Percentiles rank a stretch among this genome's conserved stretches.
Evolutionary conservation across 129 eudicot species (phyloP).

Genomic region (Artemisia argyi): DNA sequence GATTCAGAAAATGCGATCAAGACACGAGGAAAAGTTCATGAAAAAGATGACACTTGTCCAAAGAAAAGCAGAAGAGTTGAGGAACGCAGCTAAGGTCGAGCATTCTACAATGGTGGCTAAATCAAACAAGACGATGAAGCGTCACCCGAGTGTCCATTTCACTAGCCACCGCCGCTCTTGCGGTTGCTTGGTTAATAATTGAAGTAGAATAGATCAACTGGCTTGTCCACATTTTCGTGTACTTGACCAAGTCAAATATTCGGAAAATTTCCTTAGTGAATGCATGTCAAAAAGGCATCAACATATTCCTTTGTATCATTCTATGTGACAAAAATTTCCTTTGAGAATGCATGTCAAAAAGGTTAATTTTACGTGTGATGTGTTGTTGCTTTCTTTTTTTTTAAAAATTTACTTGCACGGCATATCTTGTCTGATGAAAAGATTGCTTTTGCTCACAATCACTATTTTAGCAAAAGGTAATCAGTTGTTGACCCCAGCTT

Average conservation of each 20-base stretch:
- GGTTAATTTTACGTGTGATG: not conserved
- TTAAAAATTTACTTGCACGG: slow-evolving; percentile 16
- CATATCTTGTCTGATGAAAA: slow-evolving; percentile 18
- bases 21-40: slow-evolving; percentile 70
- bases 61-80: slow-evolving; percentile 79
- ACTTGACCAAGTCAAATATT: not conserved
- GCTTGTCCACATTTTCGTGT: not conserved
- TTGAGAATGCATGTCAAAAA: not conserved
- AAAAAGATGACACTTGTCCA: slow-evolving; percentile 71
- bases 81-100: slow-evolving; percentile 54
- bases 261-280: not conserved
- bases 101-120: slow-evolving; percentile 44
- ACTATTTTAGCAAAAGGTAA: slow-evolving; percentile 13
- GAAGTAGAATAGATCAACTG: not conserved
- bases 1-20: slow-evolving; percentile 73
- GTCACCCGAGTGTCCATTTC: slow-evolving; percentile 34
- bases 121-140: slow-evolving; percentile 36
- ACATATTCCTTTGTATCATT: too few species aligned
- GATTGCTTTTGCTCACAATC: not conserved
- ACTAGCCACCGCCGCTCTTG: slow-evolving; percentile 51
- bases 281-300: not conserved
- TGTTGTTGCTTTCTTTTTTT: not conserved
- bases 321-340: not conserved
- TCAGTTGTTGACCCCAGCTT: too few species aligned
- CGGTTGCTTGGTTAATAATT: slow-evolving; percentile 64